Conservation (phyloP, 2,329 filamentous ascomycete genomes). For the Aspergillus puulaauensis region DNA sequence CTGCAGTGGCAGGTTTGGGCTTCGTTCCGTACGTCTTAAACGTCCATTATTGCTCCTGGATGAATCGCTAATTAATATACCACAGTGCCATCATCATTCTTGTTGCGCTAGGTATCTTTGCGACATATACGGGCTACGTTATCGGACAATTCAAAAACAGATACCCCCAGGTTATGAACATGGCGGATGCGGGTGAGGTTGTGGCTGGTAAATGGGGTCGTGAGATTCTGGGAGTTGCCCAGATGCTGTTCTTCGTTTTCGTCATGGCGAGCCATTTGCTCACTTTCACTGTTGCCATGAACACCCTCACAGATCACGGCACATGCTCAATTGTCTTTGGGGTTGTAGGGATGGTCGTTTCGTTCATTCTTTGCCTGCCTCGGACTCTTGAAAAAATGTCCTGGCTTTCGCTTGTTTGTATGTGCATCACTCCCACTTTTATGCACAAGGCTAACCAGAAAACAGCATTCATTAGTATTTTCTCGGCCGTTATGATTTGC, state of each 20-base stretch:
- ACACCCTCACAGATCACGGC: constrained; percentile 60
- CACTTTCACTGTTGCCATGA: constrained; percentile 69
- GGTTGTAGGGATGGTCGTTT: constrained; percentile 59
- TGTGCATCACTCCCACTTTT: neutral
- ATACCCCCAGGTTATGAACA: constrained; percentile 62
- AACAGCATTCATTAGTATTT: constrained; percentile 62
- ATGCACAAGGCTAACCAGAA: neutral
- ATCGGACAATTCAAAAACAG: constrained; percentile 59
- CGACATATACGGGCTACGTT: constrained; percentile 62
- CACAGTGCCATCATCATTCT: constrained; percentile 53
- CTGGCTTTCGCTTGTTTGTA: constrained; percentile 59
- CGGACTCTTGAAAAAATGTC: constrained; percentile 63
- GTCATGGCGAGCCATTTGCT: constrained; percentile 71
- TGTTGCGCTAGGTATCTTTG: constrained; percentile 52
- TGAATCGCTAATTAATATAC: neutral
- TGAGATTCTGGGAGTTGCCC: constrained; percentile 62
- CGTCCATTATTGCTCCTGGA: neutral
- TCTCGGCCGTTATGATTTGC: constrained; percentile 63
- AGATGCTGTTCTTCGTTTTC: constrained; percentile 65
- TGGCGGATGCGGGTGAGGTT: constrained; percentile 66
- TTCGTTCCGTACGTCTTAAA: constrained; percentile 47
- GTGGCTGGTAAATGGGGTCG: constrained; percentile 61
- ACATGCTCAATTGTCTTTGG: constrained; percentile 66
- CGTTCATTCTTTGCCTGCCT: constrained; percentile 59
- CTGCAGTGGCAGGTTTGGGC: constrained; percentile 53